These are phyloP conservation scores for Pseudogymnoascus sp. DNA, from an alignment of 2,329 filamentous ascomycete species.

Conservation along the genomic window DNA sequence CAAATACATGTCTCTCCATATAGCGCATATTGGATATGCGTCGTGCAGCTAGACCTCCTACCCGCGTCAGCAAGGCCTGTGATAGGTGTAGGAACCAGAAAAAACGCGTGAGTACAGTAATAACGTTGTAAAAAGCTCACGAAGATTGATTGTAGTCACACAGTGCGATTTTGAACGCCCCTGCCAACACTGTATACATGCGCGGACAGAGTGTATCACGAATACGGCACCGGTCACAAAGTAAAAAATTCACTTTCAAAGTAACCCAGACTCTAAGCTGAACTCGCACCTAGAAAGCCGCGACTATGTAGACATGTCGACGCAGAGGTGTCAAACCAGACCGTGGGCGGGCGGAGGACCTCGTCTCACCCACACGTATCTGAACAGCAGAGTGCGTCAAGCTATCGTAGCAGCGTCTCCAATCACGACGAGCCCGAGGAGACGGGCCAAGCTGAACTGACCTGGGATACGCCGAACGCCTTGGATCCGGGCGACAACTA, in stretches of 20 bases:
- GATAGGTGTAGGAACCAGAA: slow-evolving; percentile 28
- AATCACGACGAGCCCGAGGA: neutral
- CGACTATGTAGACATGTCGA: neutral
- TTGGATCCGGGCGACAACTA: neutral
- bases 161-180: slow-evolving; percentile 30
- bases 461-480: neutral
- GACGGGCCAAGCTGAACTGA: neutral
- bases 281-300: neutral
- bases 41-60: slow-evolving; percentile 16
- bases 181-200: slow-evolving; percentile 29
- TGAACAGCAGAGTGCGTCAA: neutral
- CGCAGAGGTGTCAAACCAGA: neutral
- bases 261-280: neutral
- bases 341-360: neutral
- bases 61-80: slow-evolving; percentile 26
- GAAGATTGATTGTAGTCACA: slow-evolving; percentile 3
- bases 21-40: neutral
- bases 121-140: neutral
- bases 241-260: slow-evolving; percentile 19
- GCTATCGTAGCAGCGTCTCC: neutral
- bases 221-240: slow-evolving; percentile 12
- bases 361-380: neutral
- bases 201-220: slow-evolving; percentile 21
- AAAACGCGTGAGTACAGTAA: slow-evolving; percentile 21
- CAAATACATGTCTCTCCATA: neutral